Base-by-base conservation (phyloP, 139 green algal species). In the Diplosphaera chodatii region DNA sequence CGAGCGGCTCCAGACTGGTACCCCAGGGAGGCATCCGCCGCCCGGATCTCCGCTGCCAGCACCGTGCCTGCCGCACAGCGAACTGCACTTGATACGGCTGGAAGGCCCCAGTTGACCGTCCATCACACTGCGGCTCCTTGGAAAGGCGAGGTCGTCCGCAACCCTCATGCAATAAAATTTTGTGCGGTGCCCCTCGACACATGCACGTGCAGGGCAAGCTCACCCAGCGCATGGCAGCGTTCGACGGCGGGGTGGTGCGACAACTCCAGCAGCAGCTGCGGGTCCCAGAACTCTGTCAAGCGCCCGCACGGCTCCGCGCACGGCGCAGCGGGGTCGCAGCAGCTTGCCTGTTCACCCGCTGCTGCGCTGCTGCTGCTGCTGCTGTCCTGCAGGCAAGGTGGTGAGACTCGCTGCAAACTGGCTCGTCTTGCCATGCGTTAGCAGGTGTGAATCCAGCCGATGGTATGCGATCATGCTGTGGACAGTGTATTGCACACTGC, bases 21-120 rank as follows among this genome's bases (percentile, higher is more conserved):
- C 4, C 85, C 85, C 48, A 59, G 48, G 16, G 16, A 23, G 18
- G 1, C 62, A 40, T 23, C 59, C 72, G 16, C 71, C 59, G 1
- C 55, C 75, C 1, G 74, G 48, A 98, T 76, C 80, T 97, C 85
- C 21, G 91, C 78, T 1, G 91, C 92, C 29, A 97, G 74, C 30
- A 99, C 83, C 2, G 92, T 96, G 8, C 94, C 75, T 80, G 75
- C 40, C 10, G 10, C 37, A 13, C 37, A 8, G 13, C 13, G 10
- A 48, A 13, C 13, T 13, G 10, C 37, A 8, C 16, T n/a, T 25
- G 48, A 18, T 25, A 67, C 21, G 27, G 3, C 32, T 22, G 25
- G 37, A 48, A 48, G 64, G 23, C 23, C 33, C 8, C 6, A 64
- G 23, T 25, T 23, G 25, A 29, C 63, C 63, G 5, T 6, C 28